Percentiles rank a stretch among this genome's conserved stretches.
Conservation (phyloP, 2,329 filamentous ascomycete species). For the Fusarium sacchari region DNA sequence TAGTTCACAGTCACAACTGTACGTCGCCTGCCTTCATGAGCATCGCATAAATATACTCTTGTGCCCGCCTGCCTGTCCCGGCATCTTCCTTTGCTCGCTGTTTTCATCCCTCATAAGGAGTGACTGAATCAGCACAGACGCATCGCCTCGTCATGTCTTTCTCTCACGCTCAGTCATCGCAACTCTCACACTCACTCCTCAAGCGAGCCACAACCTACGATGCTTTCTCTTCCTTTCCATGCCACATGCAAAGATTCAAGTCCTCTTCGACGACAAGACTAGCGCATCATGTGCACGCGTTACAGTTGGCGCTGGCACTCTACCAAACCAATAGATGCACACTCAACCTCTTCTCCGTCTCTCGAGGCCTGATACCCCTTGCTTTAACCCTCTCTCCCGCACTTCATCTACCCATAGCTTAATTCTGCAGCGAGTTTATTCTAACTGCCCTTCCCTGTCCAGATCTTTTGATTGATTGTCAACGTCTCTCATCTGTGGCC, state of each 20-base stretch:
- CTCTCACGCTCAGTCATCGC: slow-evolving; percentile 18
- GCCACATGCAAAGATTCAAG: slow-evolving; percentile 8
- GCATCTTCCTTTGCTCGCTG: not conserved
- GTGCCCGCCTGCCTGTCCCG: not conserved
- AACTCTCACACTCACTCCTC: slow-evolving; percentile 22
- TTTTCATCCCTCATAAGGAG: slow-evolving; percentile 20
- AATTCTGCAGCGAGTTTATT: slow-evolving; percentile 13
- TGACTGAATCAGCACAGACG: slow-evolving; percentile 40
- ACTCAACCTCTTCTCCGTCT: slow-evolving; percentile 5
- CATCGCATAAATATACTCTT: slow-evolving; percentile 6
- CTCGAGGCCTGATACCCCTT: not conserved
- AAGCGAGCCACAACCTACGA: slow-evolving; percentile 16
- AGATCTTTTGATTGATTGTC: slow-evolving; percentile 37
- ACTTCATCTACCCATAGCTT: slow-evolving; percentile 17
- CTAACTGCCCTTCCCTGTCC: slow-evolving; percentile 38
- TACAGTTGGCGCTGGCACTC: slow-evolving; percentile 1
- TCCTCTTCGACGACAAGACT: not conserved
- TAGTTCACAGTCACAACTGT: slow-evolving; percentile 3
- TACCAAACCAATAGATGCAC: slow-evolving; percentile 2
- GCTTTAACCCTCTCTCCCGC: not conserved
- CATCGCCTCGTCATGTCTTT: not conserved
- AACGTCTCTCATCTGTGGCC: slow-evolving; percentile 36
- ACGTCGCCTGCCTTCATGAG: slow-evolving; percentile 6
- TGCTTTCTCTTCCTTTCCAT: not conserved
- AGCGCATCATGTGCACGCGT: slow-evolving; percentile 19